Evolutionary conservation across 129 eudicot species (phyloP).

Genomic region (Chrysanthemum lavandulifolium): DNA sequence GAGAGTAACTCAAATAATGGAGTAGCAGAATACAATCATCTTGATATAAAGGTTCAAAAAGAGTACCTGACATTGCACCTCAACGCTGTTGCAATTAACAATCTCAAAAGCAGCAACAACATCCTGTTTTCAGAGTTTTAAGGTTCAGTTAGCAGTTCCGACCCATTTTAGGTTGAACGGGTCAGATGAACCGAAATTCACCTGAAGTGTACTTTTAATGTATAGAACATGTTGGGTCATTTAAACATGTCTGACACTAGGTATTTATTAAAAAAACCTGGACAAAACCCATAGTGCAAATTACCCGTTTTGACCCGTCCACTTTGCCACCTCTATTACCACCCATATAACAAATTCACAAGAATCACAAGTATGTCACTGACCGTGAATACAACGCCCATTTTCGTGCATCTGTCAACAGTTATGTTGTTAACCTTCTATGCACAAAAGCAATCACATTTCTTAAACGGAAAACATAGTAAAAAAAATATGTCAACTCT

Average conservation of each 20-base stretch:
- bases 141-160: not conserved
- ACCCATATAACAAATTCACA: not conserved
- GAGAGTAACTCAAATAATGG: not conserved
- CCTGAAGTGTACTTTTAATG: not conserved
- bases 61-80: conserved; percentile 93
- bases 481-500: not conserved
- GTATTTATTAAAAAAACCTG: not conserved
- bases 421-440: conserved; percentile 95
- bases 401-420: conserved; percentile 93
- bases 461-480: conserved; percentile 8
- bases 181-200: not conserved
- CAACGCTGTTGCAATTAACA: conserved; percentile 81
- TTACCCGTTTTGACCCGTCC: too few species aligned
- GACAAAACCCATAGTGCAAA: too few species aligned
- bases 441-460: conserved; percentile 33
- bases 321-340: too few species aligned
- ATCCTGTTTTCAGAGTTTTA: conserved; percentile 50
- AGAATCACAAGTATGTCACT: conserved; percentile 22
- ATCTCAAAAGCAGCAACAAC: conserved; percentile 98
- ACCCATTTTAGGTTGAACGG: not conserved
- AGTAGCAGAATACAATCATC: not conserved
- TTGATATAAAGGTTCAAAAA: not conserved
- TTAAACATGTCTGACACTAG: not conserved
- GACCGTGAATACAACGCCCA: conserved; percentile 84
- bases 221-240: not conserved